Base-by-base conservation (phyloP, 2,329 filamentous ascomycete species). In the Byssoonygena ceratinophila region DNA sequence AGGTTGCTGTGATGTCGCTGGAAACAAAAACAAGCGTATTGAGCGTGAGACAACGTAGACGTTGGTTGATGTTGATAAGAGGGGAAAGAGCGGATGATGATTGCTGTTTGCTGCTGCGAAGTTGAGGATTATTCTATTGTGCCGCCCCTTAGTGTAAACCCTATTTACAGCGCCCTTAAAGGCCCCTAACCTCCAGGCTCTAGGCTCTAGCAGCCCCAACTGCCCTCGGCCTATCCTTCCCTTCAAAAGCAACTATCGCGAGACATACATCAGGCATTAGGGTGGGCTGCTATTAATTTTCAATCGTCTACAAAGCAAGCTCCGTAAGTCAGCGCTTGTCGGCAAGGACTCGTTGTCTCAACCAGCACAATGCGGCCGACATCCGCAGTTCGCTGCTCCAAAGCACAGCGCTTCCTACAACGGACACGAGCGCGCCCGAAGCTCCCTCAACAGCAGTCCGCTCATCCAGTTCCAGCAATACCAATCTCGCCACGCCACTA, bases 261-360 rank as follows among this genome's bases (percentile, higher is more conserved):
- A n/a, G n/a, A n/a, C n/a, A n/a, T n/a, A n/a, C n/a, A n/a, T n/a
- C n/a, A n/a, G n/a, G n/a, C n/a, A n/a, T n/a, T n/a, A n/a, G n/a
- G n/a, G n/a, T n/a, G n/a, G n/a, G n/a, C n/a, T n/a, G n/a, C n/a
- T n/a, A n/a, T n/a, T n/a, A n/a, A n/a, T n/a, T n/a, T n/a, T n/a
- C n/a, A n/a, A n/a, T n/a, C n/a, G n/a, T n/a, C n/a, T n/a, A n/a
- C n/a, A n/a, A n/a, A n/a, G n/a, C n/a, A n/a, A n/a, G n/a, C n/a
- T n/a, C n/a, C n/a, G n/a, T n/a, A n/a, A n/a, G n/a, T n/a, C n/a
- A n/a, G n/a, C n/a, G n/a, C n/a, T n/a, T n/a, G n/a, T n/a, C 72
- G 1, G 77, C 59, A 49, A 71, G 73, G 0, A n/a, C n/a, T n/a
- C n/a, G n/a, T n/a, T 4, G 8, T 16, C 14, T 14, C 9, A n/a